A percentile compares a stretch with the other conserved stretches of the same genome.
phyloP scores from a whole-genome alignment of 805 yeast species.

The Starmerella floricola region DNA sequence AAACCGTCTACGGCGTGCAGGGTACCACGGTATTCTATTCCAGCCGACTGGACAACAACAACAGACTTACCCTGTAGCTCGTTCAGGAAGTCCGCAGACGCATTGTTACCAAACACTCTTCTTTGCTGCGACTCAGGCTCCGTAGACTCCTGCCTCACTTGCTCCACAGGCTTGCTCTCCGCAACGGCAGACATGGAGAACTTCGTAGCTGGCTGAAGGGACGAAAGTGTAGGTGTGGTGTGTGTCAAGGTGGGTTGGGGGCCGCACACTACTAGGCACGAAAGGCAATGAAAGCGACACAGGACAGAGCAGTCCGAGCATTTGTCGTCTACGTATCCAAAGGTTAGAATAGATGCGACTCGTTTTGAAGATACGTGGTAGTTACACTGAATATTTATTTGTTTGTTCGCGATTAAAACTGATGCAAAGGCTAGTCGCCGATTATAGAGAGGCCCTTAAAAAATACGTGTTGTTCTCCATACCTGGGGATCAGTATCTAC shows the following conservation, averaged over 20 bases:
- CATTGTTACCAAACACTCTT: slow-evolving; percentile 20
- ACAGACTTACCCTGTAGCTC: slow-evolving; percentile 71
- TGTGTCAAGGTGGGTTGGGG: neutral
- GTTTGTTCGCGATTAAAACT: too few species aligned
- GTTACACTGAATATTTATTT: too few species aligned
- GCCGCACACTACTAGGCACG: too few species aligned
- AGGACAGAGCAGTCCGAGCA: too few species aligned
- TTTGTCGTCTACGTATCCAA: too few species aligned
- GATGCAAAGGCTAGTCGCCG: too few species aligned
- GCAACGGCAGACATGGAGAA: neutral
- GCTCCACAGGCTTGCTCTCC: slow-evolving; percentile 2
- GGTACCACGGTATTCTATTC: slow-evolving; percentile 67
- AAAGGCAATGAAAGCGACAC: too few species aligned
- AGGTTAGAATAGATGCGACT: too few species aligned
- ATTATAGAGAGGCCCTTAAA: too few species aligned
- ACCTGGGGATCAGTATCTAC: neutral
- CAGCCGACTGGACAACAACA: slow-evolving; percentile 72
- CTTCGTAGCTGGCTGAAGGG: neutral
- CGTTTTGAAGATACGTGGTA: too few species aligned
- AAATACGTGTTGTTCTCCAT: too few species aligned
- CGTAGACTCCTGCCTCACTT: neutral
- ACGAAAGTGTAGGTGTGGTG: neutral
- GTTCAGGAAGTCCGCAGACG: slow-evolving; percentile 42
- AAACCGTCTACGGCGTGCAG: slow-evolving; percentile 89
- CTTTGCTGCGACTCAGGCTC: slow-evolving; percentile 3